phyloP scores from a whole-genome alignment of 1,284 basidiomycete genomes.

The Ceratobasidium sp. region DNA sequence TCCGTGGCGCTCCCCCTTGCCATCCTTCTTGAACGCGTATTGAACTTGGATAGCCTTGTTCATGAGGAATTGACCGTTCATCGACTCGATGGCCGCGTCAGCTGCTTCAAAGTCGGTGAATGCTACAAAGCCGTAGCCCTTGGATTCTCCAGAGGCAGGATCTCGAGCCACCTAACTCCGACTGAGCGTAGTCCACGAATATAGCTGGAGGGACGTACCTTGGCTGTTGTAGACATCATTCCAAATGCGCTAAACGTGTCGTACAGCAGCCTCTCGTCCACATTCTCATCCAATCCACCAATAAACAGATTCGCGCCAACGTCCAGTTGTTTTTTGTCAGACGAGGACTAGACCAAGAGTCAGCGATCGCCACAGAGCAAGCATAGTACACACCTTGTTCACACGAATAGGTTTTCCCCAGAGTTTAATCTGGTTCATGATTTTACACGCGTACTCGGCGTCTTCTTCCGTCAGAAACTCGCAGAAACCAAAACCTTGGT shows the following conservation, averaged over 20 bases:
- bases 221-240: conserved; percentile 90
- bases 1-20: conserved; percentile 96
- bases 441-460: conserved; percentile 99
- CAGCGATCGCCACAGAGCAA: conserved; percentile 7
- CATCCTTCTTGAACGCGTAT: conserved; percentile 99
- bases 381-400: conserved; percentile 77
- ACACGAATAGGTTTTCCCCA: conserved; percentile 98
- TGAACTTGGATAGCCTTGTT: conserved; percentile 97
- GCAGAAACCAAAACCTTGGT: conserved; percentile 99
- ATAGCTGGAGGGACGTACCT: conserved; percentile 62
- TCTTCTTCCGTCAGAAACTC: conserved; percentile 98
- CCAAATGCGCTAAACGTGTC: conserved; percentile 97
- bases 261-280: conserved; percentile 91
- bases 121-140: conserved; percentile 96
- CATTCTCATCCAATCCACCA: conserved; percentile 91
- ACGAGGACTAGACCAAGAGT: conserved; percentile 68
- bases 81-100: conserved; percentile 93
- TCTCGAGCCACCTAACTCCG: conserved; percentile 83
- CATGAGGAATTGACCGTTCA: conserved; percentile 97
- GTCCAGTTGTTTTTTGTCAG: conserved; percentile 96
- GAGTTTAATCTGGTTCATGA: conserved; percentile 99
- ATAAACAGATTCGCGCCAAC: conserved; percentile 98
- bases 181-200: neutral
- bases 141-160: conserved; percentile 81
- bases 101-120: conserved; percentile 98